Evolutionary conservation across 148 eudicot genomes (phyloP).

Genomic region (Arbutus unedo): DNA sequence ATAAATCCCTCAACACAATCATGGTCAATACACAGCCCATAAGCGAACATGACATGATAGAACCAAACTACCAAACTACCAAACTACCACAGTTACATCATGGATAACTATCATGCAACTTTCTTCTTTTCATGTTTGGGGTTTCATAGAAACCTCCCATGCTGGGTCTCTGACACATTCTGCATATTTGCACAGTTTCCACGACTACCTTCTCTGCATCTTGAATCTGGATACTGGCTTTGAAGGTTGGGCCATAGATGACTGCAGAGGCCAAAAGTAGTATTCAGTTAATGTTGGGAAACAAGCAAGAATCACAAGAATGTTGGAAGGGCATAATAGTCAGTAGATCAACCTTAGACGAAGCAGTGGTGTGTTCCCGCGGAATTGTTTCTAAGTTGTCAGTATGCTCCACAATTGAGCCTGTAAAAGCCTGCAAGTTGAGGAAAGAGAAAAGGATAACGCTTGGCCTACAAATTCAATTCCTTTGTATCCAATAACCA

Average conservation of each 20-base stretch:
- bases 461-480: neutral
- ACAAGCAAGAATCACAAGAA: constrained; percentile 1
- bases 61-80: neutral
- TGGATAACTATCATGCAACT: neutral
- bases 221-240: constrained; percentile 82
- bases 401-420: constrained; percentile 65
- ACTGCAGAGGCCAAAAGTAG: constrained; percentile 26
- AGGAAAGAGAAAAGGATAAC: constrained; percentile 10
- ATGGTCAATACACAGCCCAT: neutral
- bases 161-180: neutral
- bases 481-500: neutral
- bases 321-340: neutral
- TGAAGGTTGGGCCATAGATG: constrained; percentile 35
- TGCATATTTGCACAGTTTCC: neutral
- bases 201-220: constrained; percentile 57
- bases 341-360: constrained; percentile 33
- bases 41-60: neutral
- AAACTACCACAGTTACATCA: neutral
- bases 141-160: neutral
- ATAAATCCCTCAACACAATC: neutral
- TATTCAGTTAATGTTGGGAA: neutral
- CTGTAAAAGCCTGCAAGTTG: constrained; percentile 61
- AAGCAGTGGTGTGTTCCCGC: constrained; percentile 24
- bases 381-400: constrained; percentile 41
- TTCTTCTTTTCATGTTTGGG: neutral